phyloP scores from a whole-genome alignment of 192 early-diverging fungal species.

The Entomortierella lignicola region DNA sequence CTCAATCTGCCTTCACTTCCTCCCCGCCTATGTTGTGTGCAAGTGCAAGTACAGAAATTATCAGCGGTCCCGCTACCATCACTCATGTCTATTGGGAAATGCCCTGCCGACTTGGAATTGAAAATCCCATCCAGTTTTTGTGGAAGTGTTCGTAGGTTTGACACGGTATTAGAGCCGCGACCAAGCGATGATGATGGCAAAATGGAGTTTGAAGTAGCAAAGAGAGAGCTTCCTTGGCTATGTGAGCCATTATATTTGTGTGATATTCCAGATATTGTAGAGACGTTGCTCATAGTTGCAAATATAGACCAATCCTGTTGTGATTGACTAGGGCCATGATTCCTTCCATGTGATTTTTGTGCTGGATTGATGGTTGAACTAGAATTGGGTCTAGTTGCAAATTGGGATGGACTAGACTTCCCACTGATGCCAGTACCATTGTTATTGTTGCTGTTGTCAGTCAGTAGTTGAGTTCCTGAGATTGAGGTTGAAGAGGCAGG shows the following conservation, averaged over 20 bases:
- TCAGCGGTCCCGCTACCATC: neutral
- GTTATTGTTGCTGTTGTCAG: neutral
- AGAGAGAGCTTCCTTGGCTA: neutral
- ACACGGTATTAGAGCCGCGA: neutral
- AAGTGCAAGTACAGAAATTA: constrained; percentile 29
- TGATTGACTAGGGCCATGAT: neutral
- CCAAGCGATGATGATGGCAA: neutral
- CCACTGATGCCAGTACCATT: neutral
- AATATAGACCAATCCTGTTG: constrained; percentile 48
- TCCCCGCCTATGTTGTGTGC: constrained; percentile 15
- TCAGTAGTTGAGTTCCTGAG: neutral
- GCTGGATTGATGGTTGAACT: neutral
- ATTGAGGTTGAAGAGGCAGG: neutral
- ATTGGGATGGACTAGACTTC: neutral
- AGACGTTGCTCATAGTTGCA: constrained; percentile 52
- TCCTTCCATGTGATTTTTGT: neutral
- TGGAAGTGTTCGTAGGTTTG: constrained; percentile 10
- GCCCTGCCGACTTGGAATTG: constrained; percentile 11
- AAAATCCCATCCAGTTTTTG: constrained; percentile 33
- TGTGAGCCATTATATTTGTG: constrained; percentile 9
- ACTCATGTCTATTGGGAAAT: neutral
- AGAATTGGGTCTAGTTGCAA: neutral
- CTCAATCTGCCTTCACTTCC: neutral
- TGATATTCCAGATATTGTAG: constrained; percentile 22
- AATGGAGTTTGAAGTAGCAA: neutral